Evolutionary conservation across 2,329 filamentous ascomycete genomes (phyloP).

Genomic region (Coniochaeta ligniaria): DNA sequence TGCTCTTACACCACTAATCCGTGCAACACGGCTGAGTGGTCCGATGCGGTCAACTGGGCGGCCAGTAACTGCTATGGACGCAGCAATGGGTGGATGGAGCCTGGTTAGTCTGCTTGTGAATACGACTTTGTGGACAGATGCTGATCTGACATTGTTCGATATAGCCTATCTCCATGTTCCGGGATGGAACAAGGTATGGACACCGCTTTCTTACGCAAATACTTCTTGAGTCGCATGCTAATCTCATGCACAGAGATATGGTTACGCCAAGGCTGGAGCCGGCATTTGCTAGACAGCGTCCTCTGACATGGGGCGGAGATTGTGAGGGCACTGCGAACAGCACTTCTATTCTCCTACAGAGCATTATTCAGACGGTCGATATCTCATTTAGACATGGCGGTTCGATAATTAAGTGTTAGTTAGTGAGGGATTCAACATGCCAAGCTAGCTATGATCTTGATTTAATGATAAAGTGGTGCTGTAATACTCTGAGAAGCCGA

Average conservation of each 20-base stretch:
- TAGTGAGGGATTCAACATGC: too few relatives aligned
- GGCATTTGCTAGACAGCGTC: neutral
- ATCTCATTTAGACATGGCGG: too few relatives aligned
- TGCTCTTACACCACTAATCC: conserved; percentile 2
- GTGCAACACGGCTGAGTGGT: conserved; percentile 3
- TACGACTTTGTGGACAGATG: neutral
- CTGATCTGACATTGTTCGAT: neutral
- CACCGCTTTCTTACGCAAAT: neutral
- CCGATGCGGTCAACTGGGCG: conserved; percentile 3
- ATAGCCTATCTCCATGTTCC: neutral
- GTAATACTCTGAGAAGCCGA: too few relatives aligned
- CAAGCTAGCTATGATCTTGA: too few relatives aligned
- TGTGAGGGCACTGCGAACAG: too few relatives aligned
- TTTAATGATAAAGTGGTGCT: too few relatives aligned
- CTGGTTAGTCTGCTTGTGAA: neutral
- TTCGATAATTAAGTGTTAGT: too few relatives aligned
- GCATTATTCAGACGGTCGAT: too few relatives aligned
- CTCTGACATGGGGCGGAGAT: too few relatives aligned
- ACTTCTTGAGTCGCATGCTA: neutral
- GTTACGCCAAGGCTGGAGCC: conserved; percentile 1
- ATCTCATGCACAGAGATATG: conserved; percentile 2
- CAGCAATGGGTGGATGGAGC: conserved; percentile 2
- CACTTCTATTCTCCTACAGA: too few relatives aligned
- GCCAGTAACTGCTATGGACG: neutral
- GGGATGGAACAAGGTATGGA: conserved; percentile 2